Evolutionary conservation across 352 stramenopile genomes (phyloP).

Genomic region (Phytophthora boehmeriae): DNA sequence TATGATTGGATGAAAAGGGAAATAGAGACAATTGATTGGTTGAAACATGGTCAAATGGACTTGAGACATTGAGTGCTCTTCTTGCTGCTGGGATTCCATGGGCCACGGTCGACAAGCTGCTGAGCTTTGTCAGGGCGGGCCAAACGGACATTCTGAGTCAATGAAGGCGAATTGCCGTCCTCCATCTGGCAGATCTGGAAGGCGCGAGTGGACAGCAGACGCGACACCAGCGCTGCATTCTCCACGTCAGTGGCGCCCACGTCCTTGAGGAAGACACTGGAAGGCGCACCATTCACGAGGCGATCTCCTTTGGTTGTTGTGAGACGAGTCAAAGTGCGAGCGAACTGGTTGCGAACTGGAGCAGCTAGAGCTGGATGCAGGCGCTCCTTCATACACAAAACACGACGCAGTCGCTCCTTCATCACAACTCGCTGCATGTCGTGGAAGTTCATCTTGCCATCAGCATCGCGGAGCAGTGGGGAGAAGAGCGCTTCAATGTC

Average conservation of each 20-base stretch:
- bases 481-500: conserved; percentile 73
- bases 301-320: conserved; percentile 42
- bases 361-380: conserved; percentile 55
- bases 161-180: conserved; percentile 72
- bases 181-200: conserved; percentile 88
- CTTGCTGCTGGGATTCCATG: conserved; percentile 49
- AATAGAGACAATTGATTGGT: too few relatives aligned
- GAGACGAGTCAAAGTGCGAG: conserved; percentile 47
- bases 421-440: conserved; percentile 75
- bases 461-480: conserved; percentile 36
- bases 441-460: conserved; percentile 77
- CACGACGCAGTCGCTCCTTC: conserved; percentile 62
- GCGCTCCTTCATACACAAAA: conserved; percentile 76
- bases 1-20: conserved; percentile 1
- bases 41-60: neutral
- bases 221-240: conserved; percentile 64
- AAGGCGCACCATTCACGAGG: conserved; percentile 39
- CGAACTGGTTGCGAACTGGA: conserved; percentile 58
- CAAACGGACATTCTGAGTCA: conserved; percentile 87
- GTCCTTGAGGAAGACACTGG: conserved; percentile 80
- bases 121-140: conserved; percentile 52
- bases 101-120: conserved; percentile 22
- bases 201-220: conserved; percentile 75
- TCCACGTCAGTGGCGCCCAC: conserved; percentile 69
- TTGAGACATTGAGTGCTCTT: conserved; percentile 10